Evolutionary conservation across 768 basidiomycete genomes (phyloP), one percentile per base, ranked within the genome.

Genomic region (Kwoniella bestiolae): DNA sequence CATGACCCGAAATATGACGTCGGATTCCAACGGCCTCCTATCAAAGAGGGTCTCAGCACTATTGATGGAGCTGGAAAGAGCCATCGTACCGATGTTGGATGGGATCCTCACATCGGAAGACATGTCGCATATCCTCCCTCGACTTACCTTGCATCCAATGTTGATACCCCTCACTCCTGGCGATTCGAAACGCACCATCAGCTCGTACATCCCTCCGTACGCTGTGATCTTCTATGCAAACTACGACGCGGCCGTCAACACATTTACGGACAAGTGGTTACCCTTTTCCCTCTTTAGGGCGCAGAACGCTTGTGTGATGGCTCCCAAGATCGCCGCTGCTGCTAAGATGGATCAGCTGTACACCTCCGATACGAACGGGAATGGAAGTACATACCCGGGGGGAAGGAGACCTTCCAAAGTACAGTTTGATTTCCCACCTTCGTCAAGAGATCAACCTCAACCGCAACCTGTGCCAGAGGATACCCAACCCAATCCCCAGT

Each of bases 71-170:
- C 60, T 82, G 34, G 78, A 80, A 49, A 67, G 72, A 25, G 71
- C 76, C 3, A 50, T 82, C 41, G 71, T 81, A 28, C 80, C 81
- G 0, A 77, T 82, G 72, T 65, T 82, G 3, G 80, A 82, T 45
- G 60, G 51, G 18, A 74, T 78, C 47, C 66, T 80, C 25, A 72
- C 75, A 7, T 62, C 69, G 1, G 75, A 75, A 47, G 79, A 75
- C 45, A 78, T 80, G 78, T 63, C 66, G 23, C 69, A 73, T 49
- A 63, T 82, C 52, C 63, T 81, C 18, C 75, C 72, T 31, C 73
- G 76, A 41, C 71, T 82, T 3, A 65, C 66, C 1, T 69, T 82
- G 25, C 68, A 76, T 46, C 79, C 81, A 5, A 65, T 74, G 18
- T 63, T 82, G 4, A 73, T 82, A 18, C 78, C 80, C 7, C 67